Conservation (phyloP, 1,284 basidiomycete species). For the Malassezia sympodialis region DNA sequence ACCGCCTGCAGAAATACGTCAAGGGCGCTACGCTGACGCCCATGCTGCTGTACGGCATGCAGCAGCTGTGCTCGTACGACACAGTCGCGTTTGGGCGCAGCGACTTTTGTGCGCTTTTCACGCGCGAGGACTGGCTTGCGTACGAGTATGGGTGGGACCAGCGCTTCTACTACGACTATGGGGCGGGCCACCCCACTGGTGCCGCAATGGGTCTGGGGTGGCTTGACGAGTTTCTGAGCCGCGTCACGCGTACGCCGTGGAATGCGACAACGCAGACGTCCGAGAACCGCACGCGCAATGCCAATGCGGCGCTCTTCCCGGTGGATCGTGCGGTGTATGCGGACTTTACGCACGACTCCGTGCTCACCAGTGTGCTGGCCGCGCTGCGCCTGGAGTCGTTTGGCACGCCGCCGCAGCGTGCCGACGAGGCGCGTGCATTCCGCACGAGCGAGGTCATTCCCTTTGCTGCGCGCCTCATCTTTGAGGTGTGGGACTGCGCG, state of each 20-base stretch:
- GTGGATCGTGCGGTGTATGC: slow-evolving; percentile 36
- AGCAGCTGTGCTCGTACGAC: slow-evolving; percentile 45
- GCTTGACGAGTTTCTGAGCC: slow-evolving; percentile 50
- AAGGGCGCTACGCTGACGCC: slow-evolving; percentile 24
- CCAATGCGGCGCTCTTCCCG: slow-evolving; percentile 31
- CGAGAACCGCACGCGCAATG: slow-evolving; percentile 39
- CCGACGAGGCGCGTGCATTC: slow-evolving; percentile 16
- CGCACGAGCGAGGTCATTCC: slow-evolving; percentile 32
- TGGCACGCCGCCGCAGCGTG: slow-evolving; percentile 11
- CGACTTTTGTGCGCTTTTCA: slow-evolving; percentile 79
- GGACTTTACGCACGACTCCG: slow-evolving; percentile 46
- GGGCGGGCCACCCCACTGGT: slow-evolving; percentile 66
- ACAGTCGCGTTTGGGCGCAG: slow-evolving; percentile 82
- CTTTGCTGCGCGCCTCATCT: slow-evolving; percentile 35
- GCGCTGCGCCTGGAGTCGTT: slow-evolving; percentile 29
- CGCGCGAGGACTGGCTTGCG: slow-evolving; percentile 75
- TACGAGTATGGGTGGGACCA: slow-evolving; percentile 61
- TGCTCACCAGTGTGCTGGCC: slow-evolving; percentile 35
- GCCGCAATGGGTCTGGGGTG: slow-evolving; percentile 74
- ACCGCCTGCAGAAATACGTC: slow-evolving; percentile 27
- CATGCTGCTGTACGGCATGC: slow-evolving; percentile 29
- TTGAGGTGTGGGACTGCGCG: slow-evolving; percentile 32
- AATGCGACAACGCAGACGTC: slow-evolving; percentile 26
- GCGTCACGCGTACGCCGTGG: slow-evolving; percentile 25
- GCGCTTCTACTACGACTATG: slow-evolving; percentile 57